Conservation (phyloP, 345 rosid species). For the Lepidium africanum region DNA sequence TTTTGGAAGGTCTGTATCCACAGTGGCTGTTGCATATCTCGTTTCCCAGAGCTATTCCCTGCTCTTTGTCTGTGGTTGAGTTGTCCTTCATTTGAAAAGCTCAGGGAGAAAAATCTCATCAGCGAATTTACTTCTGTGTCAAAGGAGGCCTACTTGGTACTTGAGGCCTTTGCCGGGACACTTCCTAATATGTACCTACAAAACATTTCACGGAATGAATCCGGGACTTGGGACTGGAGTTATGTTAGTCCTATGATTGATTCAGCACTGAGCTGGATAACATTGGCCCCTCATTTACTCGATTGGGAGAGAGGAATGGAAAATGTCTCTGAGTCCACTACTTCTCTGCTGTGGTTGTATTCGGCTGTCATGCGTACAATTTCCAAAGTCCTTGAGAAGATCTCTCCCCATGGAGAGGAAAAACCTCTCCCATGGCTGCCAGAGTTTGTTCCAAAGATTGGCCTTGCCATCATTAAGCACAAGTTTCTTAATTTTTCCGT, state of each 20-base stretch:
- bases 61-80: constrained; percentile 79
- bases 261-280: constrained; percentile 65
- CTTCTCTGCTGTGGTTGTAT: constrained; percentile 61
- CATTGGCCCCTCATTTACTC: constrained; percentile 37
- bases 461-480: constrained; percentile 56
- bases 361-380: constrained; percentile 60
- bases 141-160: constrained; percentile 61
- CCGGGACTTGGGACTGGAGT: constrained; percentile 73
- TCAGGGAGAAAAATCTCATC: constrained; percentile 46
- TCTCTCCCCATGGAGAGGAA: constrained; percentile 30
- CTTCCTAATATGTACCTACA: constrained; percentile 62
- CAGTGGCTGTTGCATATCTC: constrained; percentile 57
- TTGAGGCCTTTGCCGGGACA: constrained; percentile 61
- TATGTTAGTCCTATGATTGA: constrained; percentile 70
- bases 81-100: constrained; percentile 62
- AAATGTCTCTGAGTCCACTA: constrained; percentile 24
- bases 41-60: constrained; percentile 67
- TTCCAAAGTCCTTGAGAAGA: constrained; percentile 57
- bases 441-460: constrained; percentile 81
- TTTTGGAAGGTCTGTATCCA: constrained; percentile 74
- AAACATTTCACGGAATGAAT: constrained; percentile 18
- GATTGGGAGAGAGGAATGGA: constrained; percentile 25
- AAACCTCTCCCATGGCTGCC: constrained; percentile 63
- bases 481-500: constrained; percentile 42
- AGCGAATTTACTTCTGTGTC: constrained; percentile 63